phyloP scores from a whole-genome alignment of 805 yeast species.

The Lachancea quebecensis region DNA sequence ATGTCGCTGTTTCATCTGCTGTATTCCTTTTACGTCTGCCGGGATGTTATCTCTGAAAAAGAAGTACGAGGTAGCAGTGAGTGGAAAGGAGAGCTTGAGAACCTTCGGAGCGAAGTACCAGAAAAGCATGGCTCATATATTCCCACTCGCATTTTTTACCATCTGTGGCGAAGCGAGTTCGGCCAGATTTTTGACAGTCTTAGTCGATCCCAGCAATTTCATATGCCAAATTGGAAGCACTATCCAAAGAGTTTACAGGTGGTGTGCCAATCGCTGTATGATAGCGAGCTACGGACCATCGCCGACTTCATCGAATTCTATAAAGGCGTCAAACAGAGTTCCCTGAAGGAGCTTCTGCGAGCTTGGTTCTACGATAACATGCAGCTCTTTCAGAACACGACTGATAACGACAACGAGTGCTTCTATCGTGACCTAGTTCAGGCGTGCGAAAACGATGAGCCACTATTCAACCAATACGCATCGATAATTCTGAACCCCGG shows the following conservation, averaged over 20 bases:
- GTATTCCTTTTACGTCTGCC: slow-evolving; percentile 23
- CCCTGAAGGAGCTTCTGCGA: slow-evolving; percentile 18
- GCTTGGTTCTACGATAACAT: slow-evolving; percentile 28
- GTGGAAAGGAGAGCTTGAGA: slow-evolving; percentile 15
- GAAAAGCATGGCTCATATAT: background rate
- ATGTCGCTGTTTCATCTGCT: slow-evolving; percentile 25
- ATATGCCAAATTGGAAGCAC: slow-evolving; percentile 23
- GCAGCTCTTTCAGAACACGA: slow-evolving; percentile 9
- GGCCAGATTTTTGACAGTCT: slow-evolving; percentile 10
- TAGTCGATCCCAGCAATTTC: slow-evolving; percentile 18
- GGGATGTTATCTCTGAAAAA: slow-evolving; percentile 10
- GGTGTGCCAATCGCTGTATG: slow-evolving; percentile 16
- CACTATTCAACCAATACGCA: slow-evolving; percentile 18
- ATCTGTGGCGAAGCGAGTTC: slow-evolving; percentile 21
- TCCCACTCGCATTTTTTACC: slow-evolving; percentile 15
- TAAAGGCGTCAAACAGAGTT: slow-evolving; percentile 9
- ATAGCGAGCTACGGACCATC: slow-evolving; percentile 17
- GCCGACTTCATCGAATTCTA: slow-evolving; percentile 23
- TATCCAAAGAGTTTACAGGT: slow-evolving; percentile 19
- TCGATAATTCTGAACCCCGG: slow-evolving; percentile 19
- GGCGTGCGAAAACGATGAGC: slow-evolving; percentile 19
- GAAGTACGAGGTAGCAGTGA: slow-evolving; percentile 1
- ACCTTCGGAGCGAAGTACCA: slow-evolving; percentile 1
- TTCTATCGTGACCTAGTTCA: slow-evolving; percentile 18
- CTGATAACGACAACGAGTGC: slow-evolving; percentile 11